Percentiles rank a stretch among this genome's conserved stretches.
Evolutionary conservation across 371 early-diverging fungal species (phyloP).

Genomic region (Mucor irregularis): DNA sequence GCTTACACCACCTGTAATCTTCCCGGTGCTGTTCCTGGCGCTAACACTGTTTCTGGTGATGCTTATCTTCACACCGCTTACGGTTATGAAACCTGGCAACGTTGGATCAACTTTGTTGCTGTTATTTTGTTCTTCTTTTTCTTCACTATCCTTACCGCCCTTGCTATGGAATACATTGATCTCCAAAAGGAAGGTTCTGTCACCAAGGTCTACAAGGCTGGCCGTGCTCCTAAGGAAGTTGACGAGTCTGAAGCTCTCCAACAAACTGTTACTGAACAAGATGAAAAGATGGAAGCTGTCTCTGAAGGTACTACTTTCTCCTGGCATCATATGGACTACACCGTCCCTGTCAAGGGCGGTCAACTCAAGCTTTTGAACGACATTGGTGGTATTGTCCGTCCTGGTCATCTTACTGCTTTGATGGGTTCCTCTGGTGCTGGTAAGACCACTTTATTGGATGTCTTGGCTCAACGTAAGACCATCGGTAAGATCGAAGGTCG

Average conservation of each 20-base stretch:
- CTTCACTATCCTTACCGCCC: conserved; percentile 51
- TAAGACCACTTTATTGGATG: conserved; percentile 88
- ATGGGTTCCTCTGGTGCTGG: conserved; percentile 91
- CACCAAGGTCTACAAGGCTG: conserved; percentile 58
- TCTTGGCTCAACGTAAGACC: conserved; percentile 79
- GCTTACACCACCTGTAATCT: conserved; percentile 58
- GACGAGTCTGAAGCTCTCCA: conserved; percentile 21
- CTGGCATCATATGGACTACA: conserved; percentile 61
- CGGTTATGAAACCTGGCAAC: conserved; percentile 40
- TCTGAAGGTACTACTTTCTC: conserved; percentile 55
- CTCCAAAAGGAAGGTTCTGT: conserved; percentile 55
- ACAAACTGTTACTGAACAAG: conserved; percentile 24
- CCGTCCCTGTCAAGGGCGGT: conserved; percentile 61
- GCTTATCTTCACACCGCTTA: conserved; percentile 50
- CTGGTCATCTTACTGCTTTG: conserved; percentile 73
- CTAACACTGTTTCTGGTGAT: conserved; percentile 44
- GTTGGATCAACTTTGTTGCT: conserved; percentile 64
- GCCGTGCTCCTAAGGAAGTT: conserved; percentile 30
- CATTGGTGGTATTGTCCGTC: conserved; percentile 57
- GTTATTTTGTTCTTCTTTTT: conserved; percentile 57
- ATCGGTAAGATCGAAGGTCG: conserved; percentile 76
- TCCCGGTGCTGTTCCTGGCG: conserved; percentile 52
- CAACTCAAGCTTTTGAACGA: conserved; percentile 53
- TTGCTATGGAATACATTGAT: conserved; percentile 57
- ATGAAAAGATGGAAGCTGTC: conserved; percentile 38